A percentile compares a stretch with the other conserved stretches of the same genome.
These are phyloP conservation scores for Yamadazyma olivae DNA, from an alignment of 805 yeast species.

Conservation along the genomic window DNA sequence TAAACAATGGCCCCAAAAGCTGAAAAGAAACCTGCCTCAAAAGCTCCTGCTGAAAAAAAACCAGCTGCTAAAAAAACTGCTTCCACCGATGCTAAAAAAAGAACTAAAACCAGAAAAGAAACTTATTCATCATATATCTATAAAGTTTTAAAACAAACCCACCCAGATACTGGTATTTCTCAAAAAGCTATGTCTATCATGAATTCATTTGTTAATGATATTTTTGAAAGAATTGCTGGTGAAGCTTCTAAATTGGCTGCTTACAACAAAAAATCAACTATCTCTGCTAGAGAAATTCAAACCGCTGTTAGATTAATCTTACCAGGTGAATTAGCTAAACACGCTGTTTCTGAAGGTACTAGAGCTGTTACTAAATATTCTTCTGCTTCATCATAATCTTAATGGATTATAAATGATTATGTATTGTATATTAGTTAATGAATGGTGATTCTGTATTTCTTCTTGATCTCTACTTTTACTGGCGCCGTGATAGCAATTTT, in stretches of 20 bases:
- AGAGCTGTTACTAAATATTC: constrained; percentile 97
- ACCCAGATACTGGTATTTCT: constrained; percentile 99
- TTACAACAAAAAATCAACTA: constrained; percentile 97
- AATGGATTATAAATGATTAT: background rate
- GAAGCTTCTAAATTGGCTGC: constrained; percentile 99
- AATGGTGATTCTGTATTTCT: constrained; percentile 8
- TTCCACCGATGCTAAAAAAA: constrained; percentile 79
- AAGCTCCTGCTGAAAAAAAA: constrained; percentile 96
- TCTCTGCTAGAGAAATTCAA: constrained; percentile 97
- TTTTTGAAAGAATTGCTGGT: constrained; percentile 95
- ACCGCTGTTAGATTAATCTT: constrained; percentile 97
- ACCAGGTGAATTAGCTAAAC: constrained; percentile 98
- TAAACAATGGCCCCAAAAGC: constrained; percentile 62
- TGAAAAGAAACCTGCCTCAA: constrained; percentile 83
- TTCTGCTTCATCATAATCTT: constrained; percentile 48
- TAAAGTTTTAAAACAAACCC: constrained; percentile 98
- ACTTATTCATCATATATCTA: constrained; percentile 97
- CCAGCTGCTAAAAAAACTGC: constrained; percentile 87
- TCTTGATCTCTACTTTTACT: no score
- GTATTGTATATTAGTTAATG: constrained; percentile 3
- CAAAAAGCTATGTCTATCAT: constrained; percentile 98
- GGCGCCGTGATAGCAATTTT: no score
- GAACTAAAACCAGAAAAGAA: constrained; percentile 95
- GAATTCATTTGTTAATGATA: constrained; percentile 98
- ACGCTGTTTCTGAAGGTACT: constrained; percentile 98